A percentile compares a stretch with the other conserved stretches of the same genome.
phyloP scores from a whole-genome alignment of 176 grass and related monocot species.

The Zizania latifolia region DNA sequence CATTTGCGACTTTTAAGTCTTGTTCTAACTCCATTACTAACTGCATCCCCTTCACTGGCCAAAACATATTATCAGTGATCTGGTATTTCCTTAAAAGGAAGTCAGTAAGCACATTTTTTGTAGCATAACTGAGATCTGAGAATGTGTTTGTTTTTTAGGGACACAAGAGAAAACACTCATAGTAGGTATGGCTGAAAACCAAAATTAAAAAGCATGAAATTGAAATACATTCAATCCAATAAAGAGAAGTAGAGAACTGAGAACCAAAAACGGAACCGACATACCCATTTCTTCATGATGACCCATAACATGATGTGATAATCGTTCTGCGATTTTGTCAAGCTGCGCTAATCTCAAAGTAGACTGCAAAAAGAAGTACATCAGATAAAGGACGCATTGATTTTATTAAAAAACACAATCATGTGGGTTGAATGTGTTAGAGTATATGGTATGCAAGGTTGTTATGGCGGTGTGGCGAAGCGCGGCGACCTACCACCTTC shows the following conservation, averaged over 20 bases:
- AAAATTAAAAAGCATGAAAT: background rate
- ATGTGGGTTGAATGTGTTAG: background rate
- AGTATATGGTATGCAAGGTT: too few species aligned
- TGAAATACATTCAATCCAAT: background rate
- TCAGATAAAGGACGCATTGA: background rate
- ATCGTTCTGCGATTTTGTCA: slow-evolving; percentile 85
- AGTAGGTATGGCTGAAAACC: background rate
- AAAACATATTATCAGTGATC: slow-evolving; percentile 55
- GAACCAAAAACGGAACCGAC: slow-evolving; percentile 16
- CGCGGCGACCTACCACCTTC: too few species aligned
- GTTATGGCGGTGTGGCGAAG: too few species aligned
- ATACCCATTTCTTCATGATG: slow-evolving; percentile 98
- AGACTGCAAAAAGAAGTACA: slow-evolving; percentile 52
- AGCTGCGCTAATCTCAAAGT: slow-evolving; percentile 87
- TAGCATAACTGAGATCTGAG: background rate
- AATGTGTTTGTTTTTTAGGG: background rate
- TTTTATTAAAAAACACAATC: slow-evolving; percentile 11
- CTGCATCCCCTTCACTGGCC: slow-evolving; percentile 97
- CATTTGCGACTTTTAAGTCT: slow-evolving; percentile 95
- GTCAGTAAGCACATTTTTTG: background rate
- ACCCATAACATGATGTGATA: slow-evolving; percentile 93
- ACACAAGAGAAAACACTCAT: background rate
- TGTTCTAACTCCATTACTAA: slow-evolving; percentile 95
- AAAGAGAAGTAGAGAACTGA: background rate
- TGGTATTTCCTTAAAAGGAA: slow-evolving; percentile 20